phyloP scores from a whole-genome alignment of 1,139 yeast genomes.

The Sugiyamaella grinbergsii region DNA sequence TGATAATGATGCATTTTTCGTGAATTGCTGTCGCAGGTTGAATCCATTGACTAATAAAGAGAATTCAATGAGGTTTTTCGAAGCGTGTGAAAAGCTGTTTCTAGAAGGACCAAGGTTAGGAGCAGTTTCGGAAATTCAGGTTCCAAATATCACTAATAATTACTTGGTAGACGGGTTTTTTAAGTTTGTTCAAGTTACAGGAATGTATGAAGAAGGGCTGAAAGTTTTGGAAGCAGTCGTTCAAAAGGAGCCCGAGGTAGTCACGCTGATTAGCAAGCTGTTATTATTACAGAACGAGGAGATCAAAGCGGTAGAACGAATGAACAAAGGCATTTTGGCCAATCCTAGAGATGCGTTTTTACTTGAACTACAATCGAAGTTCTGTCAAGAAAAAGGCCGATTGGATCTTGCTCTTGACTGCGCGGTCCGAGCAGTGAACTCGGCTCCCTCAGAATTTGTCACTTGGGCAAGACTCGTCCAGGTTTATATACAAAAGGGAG shows the following conservation, averaged over 20 bases:
- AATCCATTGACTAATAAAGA: conserved; percentile 55
- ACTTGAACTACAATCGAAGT: conserved; percentile 65
- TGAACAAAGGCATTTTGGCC: conserved; percentile 60
- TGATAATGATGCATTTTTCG: conserved; percentile 63
- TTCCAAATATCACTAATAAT: conserved; percentile 69
- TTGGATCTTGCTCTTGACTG: conserved; percentile 72
- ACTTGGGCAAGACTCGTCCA: conserved; percentile 79
- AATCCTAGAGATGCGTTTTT: conserved; percentile 65
- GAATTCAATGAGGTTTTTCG: conserved; percentile 55
- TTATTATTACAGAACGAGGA: conserved; percentile 69
- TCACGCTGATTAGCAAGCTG: conserved; percentile 62
- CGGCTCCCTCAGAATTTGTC: conserved; percentile 82
- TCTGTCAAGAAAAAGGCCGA: conserved; percentile 65
- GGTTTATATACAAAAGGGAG: conserved; percentile 68
- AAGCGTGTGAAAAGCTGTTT: conserved; percentile 62
- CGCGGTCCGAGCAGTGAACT: conserved; percentile 73
- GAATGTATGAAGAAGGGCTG: conserved; percentile 60
- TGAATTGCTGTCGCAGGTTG: conserved; percentile 63
- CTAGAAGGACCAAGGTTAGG: conserved; percentile 66
- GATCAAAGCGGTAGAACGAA: conserved; percentile 67
- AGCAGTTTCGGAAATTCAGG: conserved; percentile 64
- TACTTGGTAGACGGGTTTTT: conserved; percentile 76
- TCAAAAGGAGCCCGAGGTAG: conserved; percentile 52
- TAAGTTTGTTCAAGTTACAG: conserved; percentile 65
- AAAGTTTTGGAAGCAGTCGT: conserved; percentile 52